These are phyloP conservation scores for Globomyces pollinis-pini DNA, from an alignment of 192 early-diverging fungal species.

Conservation along the genomic window DNA sequence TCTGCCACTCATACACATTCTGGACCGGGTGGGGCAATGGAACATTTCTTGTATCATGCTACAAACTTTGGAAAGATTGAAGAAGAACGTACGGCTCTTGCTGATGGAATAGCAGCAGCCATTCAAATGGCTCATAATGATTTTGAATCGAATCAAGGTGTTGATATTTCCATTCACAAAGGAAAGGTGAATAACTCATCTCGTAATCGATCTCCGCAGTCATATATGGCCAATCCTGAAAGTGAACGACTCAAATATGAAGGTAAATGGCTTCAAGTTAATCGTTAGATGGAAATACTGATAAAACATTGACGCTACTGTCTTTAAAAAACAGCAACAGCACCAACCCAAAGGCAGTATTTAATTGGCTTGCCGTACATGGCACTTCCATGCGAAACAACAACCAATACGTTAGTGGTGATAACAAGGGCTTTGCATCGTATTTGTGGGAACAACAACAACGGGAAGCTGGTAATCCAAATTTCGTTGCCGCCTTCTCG, in stretches of 20 bases:
- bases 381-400: constrained; percentile 28
- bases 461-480: neutral
- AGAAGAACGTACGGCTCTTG: constrained; percentile 27
- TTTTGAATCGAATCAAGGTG: neutral
- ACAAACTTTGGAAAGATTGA: constrained; percentile 20
- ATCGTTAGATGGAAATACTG: constrained; percentile 25
- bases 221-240: constrained; percentile 35
- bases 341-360: constrained; percentile 6
- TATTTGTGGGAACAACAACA: constrained; percentile 31
- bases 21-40: constrained; percentile 31
- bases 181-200: constrained; percentile 23
- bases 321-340: neutral
- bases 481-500: constrained; percentile 39
- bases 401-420: constrained; percentile 29
- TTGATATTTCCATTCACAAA: constrained; percentile 11
- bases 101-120: constrained; percentile 23
- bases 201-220: constrained; percentile 29
- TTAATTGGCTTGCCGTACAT: constrained; percentile 43
- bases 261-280: too few species aligned
- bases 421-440: constrained; percentile 44
- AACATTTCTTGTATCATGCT: constrained; percentile 30
- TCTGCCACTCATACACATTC: constrained; percentile 43
- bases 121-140: constrained; percentile 27
- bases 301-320: constrained; percentile 19
- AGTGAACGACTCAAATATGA: constrained; percentile 32